Evolutionary conservation across 805 yeast genomes (phyloP).

Genomic region (Ogataea allantospora): DNA sequence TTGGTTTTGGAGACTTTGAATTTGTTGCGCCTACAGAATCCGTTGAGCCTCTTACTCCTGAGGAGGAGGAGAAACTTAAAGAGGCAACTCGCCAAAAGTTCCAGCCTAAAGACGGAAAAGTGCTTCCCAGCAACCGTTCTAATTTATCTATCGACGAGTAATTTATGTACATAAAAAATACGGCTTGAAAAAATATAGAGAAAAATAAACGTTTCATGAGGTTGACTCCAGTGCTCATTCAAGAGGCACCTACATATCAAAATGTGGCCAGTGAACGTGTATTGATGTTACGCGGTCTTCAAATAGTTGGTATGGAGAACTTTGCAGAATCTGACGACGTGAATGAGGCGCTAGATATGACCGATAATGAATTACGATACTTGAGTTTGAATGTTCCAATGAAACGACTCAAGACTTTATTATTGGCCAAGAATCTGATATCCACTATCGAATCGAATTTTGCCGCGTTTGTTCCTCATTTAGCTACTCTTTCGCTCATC

Average conservation of each 20-base stretch:
- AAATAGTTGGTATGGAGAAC: conserved; percentile 44
- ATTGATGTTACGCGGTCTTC: conserved; percentile 40
- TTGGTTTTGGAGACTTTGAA: conserved; percentile 84
- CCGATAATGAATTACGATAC: conserved; percentile 66
- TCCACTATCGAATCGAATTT: conserved; percentile 38
- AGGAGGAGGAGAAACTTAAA: conserved; percentile 57
- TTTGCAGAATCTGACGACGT: conserved; percentile 40
- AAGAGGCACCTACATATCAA: conserved; percentile 49
- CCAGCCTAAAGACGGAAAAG: conserved; percentile 45
- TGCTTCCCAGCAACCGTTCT: conserved; percentile 62
- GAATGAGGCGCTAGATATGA: conserved; percentile 63
- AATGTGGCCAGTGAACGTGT: conserved; percentile 45
- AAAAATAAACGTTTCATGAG: conserved; percentile 41
- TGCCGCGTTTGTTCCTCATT: conserved; percentile 40
- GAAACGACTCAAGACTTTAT: conserved; percentile 46
- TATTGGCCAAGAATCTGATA: conserved; percentile 65
- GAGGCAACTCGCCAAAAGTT: conserved; percentile 51
- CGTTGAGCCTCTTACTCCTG: conserved; percentile 66
- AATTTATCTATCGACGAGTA: conserved; percentile 48
- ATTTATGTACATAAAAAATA: conserved; percentile 11
- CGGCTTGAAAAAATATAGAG: conserved; percentile 1
- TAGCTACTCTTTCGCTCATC: conserved; percentile 50
- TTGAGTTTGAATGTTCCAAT: conserved; percentile 50
- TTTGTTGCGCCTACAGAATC: conserved; percentile 82
- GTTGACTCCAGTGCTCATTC: conserved; percentile 49